Base-by-base conservation (phyloP, 495 filamentous ascomycete genomes). In the Rusavskia elegans region DNA sequence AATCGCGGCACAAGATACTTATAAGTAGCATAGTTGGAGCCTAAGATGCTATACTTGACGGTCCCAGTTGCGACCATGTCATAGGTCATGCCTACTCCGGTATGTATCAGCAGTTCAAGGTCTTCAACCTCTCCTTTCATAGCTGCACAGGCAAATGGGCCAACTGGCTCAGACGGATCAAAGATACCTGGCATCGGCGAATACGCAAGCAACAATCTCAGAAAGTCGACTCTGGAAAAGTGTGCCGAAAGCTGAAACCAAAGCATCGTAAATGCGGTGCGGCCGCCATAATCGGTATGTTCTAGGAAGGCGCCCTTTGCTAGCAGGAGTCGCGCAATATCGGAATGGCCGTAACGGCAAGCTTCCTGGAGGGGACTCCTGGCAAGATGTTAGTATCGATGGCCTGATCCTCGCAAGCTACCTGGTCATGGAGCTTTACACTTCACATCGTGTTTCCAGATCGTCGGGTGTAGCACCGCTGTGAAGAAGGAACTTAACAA, bases 401-500 rank as follows among this genome's bases (percentile, higher is more conserved):
- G 20, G n/a, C n/a, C 7, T 19, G n/a, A 8, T 21, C n/a, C 14
- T 21, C n/a, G 20, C 39, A 19, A 21, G 39, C 10, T 19, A 21
- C 5, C 8, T 1, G 5, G 5, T 39, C 13, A 19, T 39, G 37
- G 39, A 42, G 20, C 40, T 42, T 42, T 46, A 46, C 44, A 46
- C 44, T 23, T 27, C 7, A 46, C 44, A 17, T 16, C 23, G 44
- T 11, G 13, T 46, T 8, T 46, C 44, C 23, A 46, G 16, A 46
- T 46, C 44, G 23, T 46, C 44, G 5, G 23, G 20, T 5, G 44
- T 46, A 1, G 44, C 44, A 29, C 44, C 44, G 16, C 21, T 7
- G 56, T 66, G 23, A 53, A 59, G 46, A 51, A 42, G 4, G 63
- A 67, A 49, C 51, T 67, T 5, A 36, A 55, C 19, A 49, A 49